phyloP scores from a whole-genome alignment of 2,329 filamentous ascomycete species.

The Trichoderma koningiopsis region DNA sequence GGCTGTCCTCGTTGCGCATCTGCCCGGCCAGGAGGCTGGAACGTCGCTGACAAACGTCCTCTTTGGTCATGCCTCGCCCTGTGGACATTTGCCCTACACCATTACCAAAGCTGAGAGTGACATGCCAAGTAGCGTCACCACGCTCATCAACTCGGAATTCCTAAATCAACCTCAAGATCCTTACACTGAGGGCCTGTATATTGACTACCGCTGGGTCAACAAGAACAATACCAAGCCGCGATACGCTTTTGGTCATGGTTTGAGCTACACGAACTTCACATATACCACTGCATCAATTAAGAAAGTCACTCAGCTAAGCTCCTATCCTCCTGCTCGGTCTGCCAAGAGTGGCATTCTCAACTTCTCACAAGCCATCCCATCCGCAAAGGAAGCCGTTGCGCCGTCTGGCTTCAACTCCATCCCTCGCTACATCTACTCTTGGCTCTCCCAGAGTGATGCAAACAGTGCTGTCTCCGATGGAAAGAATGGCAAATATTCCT shows the following conservation, averaged over 20 bases:
- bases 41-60: slow-evolving; percentile 78
- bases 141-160: slow-evolving; percentile 50
- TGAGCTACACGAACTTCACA: slow-evolving; percentile 77
- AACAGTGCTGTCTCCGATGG: slow-evolving; percentile 44
- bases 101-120: slow-evolving; percentile 70
- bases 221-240: slow-evolving; percentile 71
- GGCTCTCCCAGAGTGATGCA: slow-evolving; percentile 51
- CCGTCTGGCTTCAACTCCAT: slow-evolving; percentile 62
- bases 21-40: slow-evolving; percentile 86
- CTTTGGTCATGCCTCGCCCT: slow-evolving; percentile 73
- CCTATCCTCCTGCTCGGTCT: slow-evolving; percentile 39
- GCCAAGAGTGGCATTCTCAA: slow-evolving; percentile 45
- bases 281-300: slow-evolving; percentile 55
- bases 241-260: slow-evolving; percentile 83
- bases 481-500: slow-evolving; percentile 53
- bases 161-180: slow-evolving; percentile 75
- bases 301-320: slow-evolving; percentile 47
- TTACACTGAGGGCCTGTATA: slow-evolving; percentile 79
- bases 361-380: slow-evolving; percentile 55
- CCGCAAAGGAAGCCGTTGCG: slow-evolving; percentile 57
- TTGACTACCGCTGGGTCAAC: slow-evolving; percentile 91
- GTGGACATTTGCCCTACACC: slow-evolving; percentile 85
- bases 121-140: slow-evolving; percentile 63
- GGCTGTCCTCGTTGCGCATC: slow-evolving; percentile 77
- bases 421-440: slow-evolving; percentile 71